Percentiles rank a stretch among this genome's conserved stretches.
Evolutionary conservation across 140 eudicot genomes (phyloP).

Genomic region (Bidens hawaiensis): DNA sequence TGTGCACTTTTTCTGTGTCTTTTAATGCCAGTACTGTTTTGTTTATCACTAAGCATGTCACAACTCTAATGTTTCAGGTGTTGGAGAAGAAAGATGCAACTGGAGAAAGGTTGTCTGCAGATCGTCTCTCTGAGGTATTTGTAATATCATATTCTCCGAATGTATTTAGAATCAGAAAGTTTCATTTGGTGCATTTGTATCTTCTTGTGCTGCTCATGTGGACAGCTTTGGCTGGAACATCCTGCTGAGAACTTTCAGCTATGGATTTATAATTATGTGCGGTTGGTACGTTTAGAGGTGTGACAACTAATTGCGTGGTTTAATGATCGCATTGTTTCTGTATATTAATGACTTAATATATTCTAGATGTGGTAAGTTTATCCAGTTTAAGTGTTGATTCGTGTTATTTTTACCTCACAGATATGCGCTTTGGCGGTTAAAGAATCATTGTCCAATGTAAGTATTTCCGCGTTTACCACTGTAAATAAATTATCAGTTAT

Average conservation of each 20-base stretch:
- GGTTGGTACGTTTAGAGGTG: constrained; percentile 23
- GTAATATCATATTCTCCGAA: background rate
- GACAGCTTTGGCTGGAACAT: constrained; percentile 30
- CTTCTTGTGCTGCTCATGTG: constrained; percentile 29
- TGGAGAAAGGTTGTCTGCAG: constrained; percentile 51
- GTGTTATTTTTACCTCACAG: constrained; percentile 37
- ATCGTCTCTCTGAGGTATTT: constrained; percentile 72
- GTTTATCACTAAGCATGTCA: background rate
- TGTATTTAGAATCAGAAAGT: background rate
- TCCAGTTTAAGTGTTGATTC: background rate
- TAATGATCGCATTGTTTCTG: constrained; percentile 14
- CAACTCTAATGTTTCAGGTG: constrained; percentile 42
- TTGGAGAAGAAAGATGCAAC: constrained; percentile 56
- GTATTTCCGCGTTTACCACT: constrained; percentile 14
- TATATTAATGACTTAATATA: constrained; percentile 2
- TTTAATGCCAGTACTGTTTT: background rate
- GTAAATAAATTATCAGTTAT: too few relatives aligned
- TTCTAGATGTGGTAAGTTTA: background rate
- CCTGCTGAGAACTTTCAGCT: constrained; percentile 35
- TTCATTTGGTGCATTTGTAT: constrained; percentile 11
- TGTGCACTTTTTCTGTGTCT: background rate
- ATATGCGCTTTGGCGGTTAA: constrained; percentile 78
- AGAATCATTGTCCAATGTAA: constrained; percentile 83
- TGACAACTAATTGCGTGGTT: constrained; percentile 9
- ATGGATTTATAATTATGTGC: constrained; percentile 17